Conservation (phyloP, 495 filamentous ascomycete genomes). For the Penicillium coffeae region DNA sequence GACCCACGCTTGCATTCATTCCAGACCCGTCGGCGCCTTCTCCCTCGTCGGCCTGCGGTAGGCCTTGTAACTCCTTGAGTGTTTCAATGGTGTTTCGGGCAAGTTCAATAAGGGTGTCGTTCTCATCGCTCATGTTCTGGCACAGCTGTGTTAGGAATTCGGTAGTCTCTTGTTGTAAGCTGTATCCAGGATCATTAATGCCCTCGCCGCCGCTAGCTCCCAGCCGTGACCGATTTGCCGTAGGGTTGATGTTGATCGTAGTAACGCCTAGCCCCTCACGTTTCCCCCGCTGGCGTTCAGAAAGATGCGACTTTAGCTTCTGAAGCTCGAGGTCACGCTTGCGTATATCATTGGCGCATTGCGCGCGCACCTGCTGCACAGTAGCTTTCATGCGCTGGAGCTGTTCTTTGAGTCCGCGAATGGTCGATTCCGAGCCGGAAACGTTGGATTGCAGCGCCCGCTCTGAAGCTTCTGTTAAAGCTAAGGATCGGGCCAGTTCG, state of each 20-base stretch:
- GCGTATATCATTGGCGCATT: conserved; percentile 88
- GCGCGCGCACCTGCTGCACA: conserved; percentile 73
- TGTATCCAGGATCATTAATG: conserved; percentile 60
- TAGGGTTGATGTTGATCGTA: conserved; percentile 47
- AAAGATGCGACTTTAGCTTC: conserved; percentile 76
- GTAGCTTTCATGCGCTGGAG: conserved; percentile 69
- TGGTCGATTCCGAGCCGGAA: conserved; percentile 63
- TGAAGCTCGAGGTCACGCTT: conserved; percentile 88
- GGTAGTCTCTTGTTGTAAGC: conserved; percentile 79
- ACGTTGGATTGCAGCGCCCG: conserved; percentile 64
- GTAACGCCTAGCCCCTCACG: conserved; percentile 48
- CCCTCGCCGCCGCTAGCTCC: conserved; percentile 37
- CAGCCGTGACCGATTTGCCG: conserved; percentile 28
- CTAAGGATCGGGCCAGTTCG: conserved; percentile 71
- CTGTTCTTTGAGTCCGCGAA: conserved; percentile 73
- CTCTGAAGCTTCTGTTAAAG: conserved; percentile 69
- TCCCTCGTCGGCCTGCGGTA: conserved; percentile 50
- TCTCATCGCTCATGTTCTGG: conserved; percentile 87
- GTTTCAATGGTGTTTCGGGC: conserved; percentile 66
- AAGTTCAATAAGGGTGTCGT: conserved; percentile 74
- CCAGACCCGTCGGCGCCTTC: conserved; percentile 30
- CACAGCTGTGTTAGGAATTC: conserved; percentile 87
- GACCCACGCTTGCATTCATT: conserved; percentile 34
- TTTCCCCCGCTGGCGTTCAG: conserved; percentile 50
- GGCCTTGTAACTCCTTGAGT: conserved; percentile 74